phyloP scores from a whole-genome alignment of 2,329 filamentous ascomycete species.

The Stagonosporopsis tanaceti region DNA sequence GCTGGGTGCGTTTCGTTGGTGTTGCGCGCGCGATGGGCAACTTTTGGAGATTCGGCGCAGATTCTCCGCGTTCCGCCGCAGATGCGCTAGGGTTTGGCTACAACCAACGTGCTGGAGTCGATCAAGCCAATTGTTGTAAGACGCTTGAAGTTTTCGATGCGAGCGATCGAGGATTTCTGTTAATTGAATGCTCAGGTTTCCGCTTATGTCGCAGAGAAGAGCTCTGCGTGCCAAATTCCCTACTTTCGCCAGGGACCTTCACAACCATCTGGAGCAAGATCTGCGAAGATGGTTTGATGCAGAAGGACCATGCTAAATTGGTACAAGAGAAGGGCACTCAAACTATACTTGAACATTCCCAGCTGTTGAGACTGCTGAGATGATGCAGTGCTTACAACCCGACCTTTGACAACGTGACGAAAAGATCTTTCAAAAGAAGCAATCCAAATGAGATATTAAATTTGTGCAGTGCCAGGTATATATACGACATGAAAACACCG shows the following conservation, averaged over 20 bases:
- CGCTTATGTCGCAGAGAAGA: too few species aligned
- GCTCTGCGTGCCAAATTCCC: too few species aligned
- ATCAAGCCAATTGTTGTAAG: background rate
- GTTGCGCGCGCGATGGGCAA: conserved; percentile 9
- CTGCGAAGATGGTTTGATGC: too few species aligned
- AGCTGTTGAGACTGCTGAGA: background rate
- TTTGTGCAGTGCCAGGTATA: conserved; percentile 8
- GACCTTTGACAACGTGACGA: background rate
- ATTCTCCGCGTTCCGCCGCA: background rate
- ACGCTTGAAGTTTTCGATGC: too few species aligned
- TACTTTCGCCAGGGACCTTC: background rate
- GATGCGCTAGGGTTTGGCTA: background rate
- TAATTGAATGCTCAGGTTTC: too few species aligned
- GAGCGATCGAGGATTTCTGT: background rate
- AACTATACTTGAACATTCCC: too few species aligned
- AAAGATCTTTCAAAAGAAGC: background rate
- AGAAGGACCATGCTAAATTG: too few species aligned
- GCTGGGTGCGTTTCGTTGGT: background rate
- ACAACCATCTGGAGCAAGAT: too few species aligned
- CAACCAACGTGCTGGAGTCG: background rate
- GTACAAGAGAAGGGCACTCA: too few species aligned
- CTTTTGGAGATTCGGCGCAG: conserved; percentile 26
- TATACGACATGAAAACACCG: conserved; percentile 8
- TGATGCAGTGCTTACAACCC: background rate
- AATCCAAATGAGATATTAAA: background rate